These are phyloP conservation scores for Ophiostoma sp. DNA, from an alignment of 2,329 filamentous ascomycete species.

Conservation along the genomic window DNA sequence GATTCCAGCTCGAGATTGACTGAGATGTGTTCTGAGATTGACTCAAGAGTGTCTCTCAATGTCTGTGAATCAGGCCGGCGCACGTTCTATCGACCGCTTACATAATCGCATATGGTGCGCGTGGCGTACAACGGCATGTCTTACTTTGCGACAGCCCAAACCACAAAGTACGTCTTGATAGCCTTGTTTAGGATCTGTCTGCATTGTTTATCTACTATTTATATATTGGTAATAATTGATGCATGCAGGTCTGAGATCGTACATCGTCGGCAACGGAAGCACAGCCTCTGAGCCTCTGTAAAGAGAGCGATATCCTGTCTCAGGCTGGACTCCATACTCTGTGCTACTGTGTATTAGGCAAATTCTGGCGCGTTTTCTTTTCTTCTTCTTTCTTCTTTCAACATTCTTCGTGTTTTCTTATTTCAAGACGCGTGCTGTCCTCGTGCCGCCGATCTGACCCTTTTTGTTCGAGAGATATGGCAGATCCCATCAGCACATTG, in stretches of 20 bases:
- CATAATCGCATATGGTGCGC: neutral
- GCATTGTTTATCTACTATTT: neutral
- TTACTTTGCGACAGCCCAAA: constrained; percentile 6
- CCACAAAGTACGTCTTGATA: neutral
- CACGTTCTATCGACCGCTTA: neutral
- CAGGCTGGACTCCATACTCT: neutral
- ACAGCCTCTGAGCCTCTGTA: neutral
- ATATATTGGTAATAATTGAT: neutral
- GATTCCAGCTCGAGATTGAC: neutral
- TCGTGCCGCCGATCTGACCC: neutral
- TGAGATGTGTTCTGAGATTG: neutral
- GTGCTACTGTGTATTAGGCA: neutral
- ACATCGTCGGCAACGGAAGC: constrained; percentile 1
- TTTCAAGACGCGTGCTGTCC: constrained; percentile 1
- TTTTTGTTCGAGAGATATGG: neutral
- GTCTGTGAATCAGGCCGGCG: neutral
- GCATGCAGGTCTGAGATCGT: constrained; percentile 9
- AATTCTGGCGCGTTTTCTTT: neutral
- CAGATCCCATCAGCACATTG: neutral
- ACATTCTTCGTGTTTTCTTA: neutral
- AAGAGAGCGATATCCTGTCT: neutral
- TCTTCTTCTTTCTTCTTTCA: neutral
- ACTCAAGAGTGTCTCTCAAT: neutral
- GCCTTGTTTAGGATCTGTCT: neutral
- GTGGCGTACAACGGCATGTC: constrained; percentile 9